These are phyloP conservation scores for Daldinia eschscholtzii DNA, from an alignment of 2,329 filamentous ascomycete species.

Conservation along the genomic window DNA sequence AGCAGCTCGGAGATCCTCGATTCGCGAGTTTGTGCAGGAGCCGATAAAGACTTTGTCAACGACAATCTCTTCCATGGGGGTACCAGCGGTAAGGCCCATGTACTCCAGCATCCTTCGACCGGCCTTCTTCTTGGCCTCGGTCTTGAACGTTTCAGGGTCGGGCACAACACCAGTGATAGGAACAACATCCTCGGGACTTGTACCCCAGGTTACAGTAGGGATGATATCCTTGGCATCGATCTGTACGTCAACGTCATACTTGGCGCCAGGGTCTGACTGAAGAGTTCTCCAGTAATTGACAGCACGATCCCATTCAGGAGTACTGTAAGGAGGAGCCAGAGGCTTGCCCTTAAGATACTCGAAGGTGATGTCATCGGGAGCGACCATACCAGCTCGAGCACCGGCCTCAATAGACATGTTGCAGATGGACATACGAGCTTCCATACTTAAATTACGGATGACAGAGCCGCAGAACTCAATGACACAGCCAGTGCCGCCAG, in stretches of 20 bases:
- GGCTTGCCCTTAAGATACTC: constrained; percentile 94
- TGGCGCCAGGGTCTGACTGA: constrained; percentile 86
- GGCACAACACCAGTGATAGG: constrained; percentile 93
- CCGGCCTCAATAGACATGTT: constrained; percentile 99
- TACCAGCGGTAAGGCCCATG: constrained; percentile 91
- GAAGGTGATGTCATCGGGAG: constrained; percentile 92
- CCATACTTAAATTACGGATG: constrained; percentile 90
- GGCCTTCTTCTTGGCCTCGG: constrained; percentile 82
- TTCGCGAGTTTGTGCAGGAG: constrained; percentile 96
- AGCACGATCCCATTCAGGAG: constrained; percentile 90
- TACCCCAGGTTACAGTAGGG: constrained; percentile 96
- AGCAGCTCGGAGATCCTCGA: constrained; percentile 92
- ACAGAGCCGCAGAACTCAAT: constrained; percentile 98
- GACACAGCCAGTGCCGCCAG: constrained; percentile 92
- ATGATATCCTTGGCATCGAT: constrained; percentile 94
- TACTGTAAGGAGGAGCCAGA: constrained; percentile 85
- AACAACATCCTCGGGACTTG: constrained; percentile 95
- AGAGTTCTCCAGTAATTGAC: constrained; percentile 88
- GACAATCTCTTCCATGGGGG: constrained; percentile 89
- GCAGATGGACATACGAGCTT: constrained; percentile 98
- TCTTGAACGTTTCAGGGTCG: constrained; percentile 86
- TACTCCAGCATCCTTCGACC: constrained; percentile 90
- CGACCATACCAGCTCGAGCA: constrained; percentile 95
- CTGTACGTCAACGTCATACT: constrained; percentile 89
- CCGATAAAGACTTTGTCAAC: constrained; percentile 99